phyloP scores from a whole-genome alignment of 305 asterid species.

The Solanum chacoense region DNA sequence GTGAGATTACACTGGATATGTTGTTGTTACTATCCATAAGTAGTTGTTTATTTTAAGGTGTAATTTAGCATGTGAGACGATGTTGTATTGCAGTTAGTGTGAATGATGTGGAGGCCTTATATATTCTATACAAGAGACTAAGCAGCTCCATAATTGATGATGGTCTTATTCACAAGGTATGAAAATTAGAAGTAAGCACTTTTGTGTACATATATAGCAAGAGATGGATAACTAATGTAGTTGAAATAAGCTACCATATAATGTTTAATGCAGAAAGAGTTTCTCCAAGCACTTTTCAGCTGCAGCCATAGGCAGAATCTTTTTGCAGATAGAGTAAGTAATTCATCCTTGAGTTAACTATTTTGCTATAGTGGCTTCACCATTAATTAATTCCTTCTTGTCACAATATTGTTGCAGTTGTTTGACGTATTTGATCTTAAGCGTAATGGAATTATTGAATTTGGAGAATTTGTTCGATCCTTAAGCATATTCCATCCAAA shows the following conservation, averaged over 20 bases:
- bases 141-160: constrained; percentile 56
- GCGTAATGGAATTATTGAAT: constrained; percentile 61
- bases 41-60: not conserved
- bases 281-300: constrained; percentile 63
- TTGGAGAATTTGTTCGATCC: constrained; percentile 68
- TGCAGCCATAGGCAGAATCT: constrained; percentile 42
- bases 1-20: not conserved
- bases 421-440: constrained; percentile 66
- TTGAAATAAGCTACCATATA: not conserved
- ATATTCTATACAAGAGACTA: constrained; percentile 41
- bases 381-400: not conserved
- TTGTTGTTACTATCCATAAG: not conserved
- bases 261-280: constrained; percentile 53
- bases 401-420: constrained; percentile 27
- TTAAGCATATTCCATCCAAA: constrained; percentile 67
- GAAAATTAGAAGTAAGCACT: not conserved
- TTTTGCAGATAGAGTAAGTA: constrained; percentile 59
- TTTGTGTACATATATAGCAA: not conserved
- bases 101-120: constrained; percentile 77
- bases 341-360: not conserved
- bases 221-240: not conserved
- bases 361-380: not conserved
- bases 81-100: constrained; percentile 43
- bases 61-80: not conserved
- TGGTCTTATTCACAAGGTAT: constrained; percentile 66